Percentiles rank a stretch among this genome's conserved stretches.
Evolutionary conservation across 768 basidiomycete genomes (phyloP).

Genomic region (Collybiopsis luxurians): DNA sequence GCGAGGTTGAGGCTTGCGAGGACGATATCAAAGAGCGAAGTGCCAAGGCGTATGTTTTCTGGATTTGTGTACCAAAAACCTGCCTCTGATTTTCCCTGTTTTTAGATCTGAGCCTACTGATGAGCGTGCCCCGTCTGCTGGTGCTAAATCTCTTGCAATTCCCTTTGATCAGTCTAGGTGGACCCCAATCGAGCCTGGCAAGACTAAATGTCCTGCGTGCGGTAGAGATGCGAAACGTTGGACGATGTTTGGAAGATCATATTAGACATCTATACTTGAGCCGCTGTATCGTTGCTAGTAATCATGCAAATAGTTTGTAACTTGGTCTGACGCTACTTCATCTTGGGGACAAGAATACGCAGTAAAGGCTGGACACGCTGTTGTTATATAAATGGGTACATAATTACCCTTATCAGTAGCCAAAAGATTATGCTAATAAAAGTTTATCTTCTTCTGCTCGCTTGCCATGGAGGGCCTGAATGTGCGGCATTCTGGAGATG

Average conservation of each 20-base stretch:
- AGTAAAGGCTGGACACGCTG: too few relatives aligned
- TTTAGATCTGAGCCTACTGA: constrained; percentile 82
- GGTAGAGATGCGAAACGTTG: constrained; percentile 88
- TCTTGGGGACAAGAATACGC: too few relatives aligned
- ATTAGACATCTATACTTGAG: constrained; percentile 46
- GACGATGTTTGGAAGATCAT: constrained; percentile 95
- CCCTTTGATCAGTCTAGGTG: constrained; percentile 91
- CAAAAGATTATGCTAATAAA: background rate
- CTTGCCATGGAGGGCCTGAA: background rate
- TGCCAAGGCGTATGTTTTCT: constrained; percentile 64
- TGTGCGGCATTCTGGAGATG: background rate
- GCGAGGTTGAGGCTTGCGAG: constrained; percentile 89
- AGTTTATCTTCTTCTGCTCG: background rate
- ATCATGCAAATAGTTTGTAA: too few relatives aligned
- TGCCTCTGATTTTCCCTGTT: constrained; percentile 8
- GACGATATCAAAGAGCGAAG: constrained; percentile 98
- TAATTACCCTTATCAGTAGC: too few relatives aligned
- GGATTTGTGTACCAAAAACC: constrained; percentile 10
- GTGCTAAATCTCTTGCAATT: constrained; percentile 95
- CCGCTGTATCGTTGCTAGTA: too few relatives aligned
- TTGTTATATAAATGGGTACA: too few relatives aligned
- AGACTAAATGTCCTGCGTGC: constrained; percentile 90
- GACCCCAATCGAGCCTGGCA: constrained; percentile 74
- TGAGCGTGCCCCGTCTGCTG: constrained; percentile 94
- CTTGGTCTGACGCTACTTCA: too few relatives aligned